Conservation (phyloP, 1,284 basidiomycete species). For the Heterobasidion occidentale region DNA sequence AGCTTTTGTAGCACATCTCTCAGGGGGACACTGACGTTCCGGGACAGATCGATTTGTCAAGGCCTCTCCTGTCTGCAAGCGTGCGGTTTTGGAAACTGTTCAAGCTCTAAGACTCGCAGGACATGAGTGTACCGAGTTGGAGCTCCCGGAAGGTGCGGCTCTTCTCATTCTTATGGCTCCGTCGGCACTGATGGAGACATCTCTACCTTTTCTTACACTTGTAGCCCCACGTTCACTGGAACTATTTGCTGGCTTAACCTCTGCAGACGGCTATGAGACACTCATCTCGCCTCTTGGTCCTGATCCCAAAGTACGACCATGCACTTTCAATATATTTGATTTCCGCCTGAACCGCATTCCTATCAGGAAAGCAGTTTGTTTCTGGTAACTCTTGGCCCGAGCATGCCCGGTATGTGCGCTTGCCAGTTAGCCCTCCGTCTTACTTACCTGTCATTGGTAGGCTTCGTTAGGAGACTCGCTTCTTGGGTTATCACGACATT, state of each 20-base stretch:
- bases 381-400: constrained; percentile 52
- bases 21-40: background rate
- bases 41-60: constrained; percentile 53
- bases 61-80: constrained; percentile 70
- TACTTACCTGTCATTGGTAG: constrained; percentile 20
- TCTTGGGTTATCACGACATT: constrained; percentile 41
- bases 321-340: background rate
- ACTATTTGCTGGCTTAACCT: constrained; percentile 62
- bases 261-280: constrained; percentile 72
- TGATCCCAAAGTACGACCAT: constrained; percentile 51
- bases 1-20: background rate
- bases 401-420: constrained; percentile 35
- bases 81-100: constrained; percentile 73
- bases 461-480: constrained; percentile 40
- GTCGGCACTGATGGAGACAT: background rate
- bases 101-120: constrained; percentile 58
- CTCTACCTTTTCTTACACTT: constrained; percentile 9
- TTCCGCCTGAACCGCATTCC: background rate
- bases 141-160: constrained; percentile 37
- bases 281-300: constrained; percentile 61
- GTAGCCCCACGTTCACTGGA: constrained; percentile 45
- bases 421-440: background rate
- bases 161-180: background rate
- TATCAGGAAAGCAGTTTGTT: constrained; percentile 47
- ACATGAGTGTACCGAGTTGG: constrained; percentile 73